Evolutionary conservation across 306 rosid species (phyloP), one percentile per base, ranked within the genome.

Genomic region (Trifolium pratense): DNA sequence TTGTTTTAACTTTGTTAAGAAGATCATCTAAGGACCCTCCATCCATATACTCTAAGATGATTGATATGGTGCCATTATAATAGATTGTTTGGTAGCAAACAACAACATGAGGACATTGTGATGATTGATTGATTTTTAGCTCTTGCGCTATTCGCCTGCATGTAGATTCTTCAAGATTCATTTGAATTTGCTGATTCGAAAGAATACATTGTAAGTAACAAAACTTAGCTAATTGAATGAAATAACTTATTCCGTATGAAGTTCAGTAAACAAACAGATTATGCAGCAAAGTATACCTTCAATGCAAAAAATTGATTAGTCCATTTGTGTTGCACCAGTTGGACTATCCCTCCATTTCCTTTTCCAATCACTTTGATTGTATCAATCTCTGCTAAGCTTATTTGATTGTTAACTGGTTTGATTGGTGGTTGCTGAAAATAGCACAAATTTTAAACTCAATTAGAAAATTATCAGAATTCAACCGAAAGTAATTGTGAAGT

Each of bases 21-120:
- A 94, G 79, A 83, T 91, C 96, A 52, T 90, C 91, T 52, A 94
- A 86, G 80, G 97, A 94, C 13, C 99, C 97, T 71, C 99, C 99
- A 71, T 94, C 99, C 99, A 94, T 94, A 89, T 94, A 94, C 95
- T 94, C 99, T 73, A 94, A 83, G 82, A 94, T 86, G 80, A 91
- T 94, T 70, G 96, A 94, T 81, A 91, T 83, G 74, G 71, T 70
- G 18, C 99, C 99, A 75, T 94, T 91, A 45, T 87, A 80, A 74
- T 88, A 91, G 82, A 88, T 88, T 15, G 96, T 88, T 45, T 82
- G 91, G 78, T 94, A 94, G 56, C 92, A 94, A 20, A 89, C 73
- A 80, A 91, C 97, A 81, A 91, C 84, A 82, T 84, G 78, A 15
- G 95, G 97, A 68, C 99, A 94, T 74, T 87, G 97, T 23, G 97